Evolutionary conservation across 2,329 filamentous ascomycete genomes (phyloP), one percentile per base, ranked within the genome.

Genomic region (Colletotrichum sp.): DNA sequence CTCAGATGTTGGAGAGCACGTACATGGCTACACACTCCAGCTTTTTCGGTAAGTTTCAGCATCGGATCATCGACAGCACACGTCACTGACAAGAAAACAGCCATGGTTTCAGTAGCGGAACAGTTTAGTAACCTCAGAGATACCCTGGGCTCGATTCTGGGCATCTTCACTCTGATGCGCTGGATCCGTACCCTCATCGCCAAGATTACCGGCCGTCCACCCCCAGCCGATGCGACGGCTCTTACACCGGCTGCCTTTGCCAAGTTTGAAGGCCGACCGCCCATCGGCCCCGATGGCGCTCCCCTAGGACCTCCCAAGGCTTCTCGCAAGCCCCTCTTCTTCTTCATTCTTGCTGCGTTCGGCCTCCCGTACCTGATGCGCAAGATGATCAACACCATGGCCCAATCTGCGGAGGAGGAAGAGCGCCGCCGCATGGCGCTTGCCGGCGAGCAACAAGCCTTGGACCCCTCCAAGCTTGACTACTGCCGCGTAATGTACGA

Each of bases 11-110:
- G 32, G 97, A 99, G 87, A 99, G 97, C 88, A 99, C 97, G 13
- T 99, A 98, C 82, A 99, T 99, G 98, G 97, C 98, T 34, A 99
- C 97, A 1, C 97, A 99, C 85, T 98, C 96, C 8, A 98, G 95
- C 70, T 99, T 99, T 86, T 99, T 99, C 82, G 96, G 96, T 98
- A 91, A 81, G 94, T 86, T 16, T 3, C 26, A 26, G 8, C 4
- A 8, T 32, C n/a, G 24, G 30, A 65, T 21, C 9, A 8, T 26
- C 7, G 24, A 52, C 44, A 52, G 26, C 16, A 8, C 13, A 39
- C 39, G 24, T 71, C 12, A 81, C 59, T 59, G 30, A 77, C 63
- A 75, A 64, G 13, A 24, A 9, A 44, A 55, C 78, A 97, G 97
- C 97, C 71, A 99, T 99, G 96, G 95, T 99, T 52, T 97, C 96